Evolutionary conservation across 345 rosid genomes (phyloP), one percentile per base, ranked within the genome.

Genomic region (Tarenaya hassleriana): DNA sequence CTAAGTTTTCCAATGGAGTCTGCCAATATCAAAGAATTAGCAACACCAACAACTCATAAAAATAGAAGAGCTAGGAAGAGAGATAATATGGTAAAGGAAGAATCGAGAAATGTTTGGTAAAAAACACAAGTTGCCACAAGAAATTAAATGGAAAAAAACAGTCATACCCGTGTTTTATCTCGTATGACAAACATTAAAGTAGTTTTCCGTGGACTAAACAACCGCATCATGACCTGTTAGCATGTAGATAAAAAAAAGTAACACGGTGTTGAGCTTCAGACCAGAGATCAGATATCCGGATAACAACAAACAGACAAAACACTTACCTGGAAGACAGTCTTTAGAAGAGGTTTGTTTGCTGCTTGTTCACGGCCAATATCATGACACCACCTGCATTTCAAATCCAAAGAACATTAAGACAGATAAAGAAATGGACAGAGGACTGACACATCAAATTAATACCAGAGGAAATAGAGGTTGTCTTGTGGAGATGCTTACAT

Each of bases 311-410:
- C 1, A 47, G 11, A 73, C 17, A 18, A 10, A 56, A 47, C 35
- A 29, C 24, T 11, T 67, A 92, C 99, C 91, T 92, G 99, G 75
- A 92, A 92, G 21, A 92, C 99, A 55, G 99, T 92, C 78, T 92
- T 92, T 54, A 92, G 58, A 52, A 92, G 95, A 53, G 97, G 99
- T 64, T 92, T 92, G 56, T 92, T 92, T 70, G 99, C 99, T 73
- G 99, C 99, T 86, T 92, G 99, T 73, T 92, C 99, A 15, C 99
- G 95, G 50, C 99, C 99, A 69, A 92, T 92, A 81, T 88, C 99
- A 60, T 92, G 99, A 68, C 99, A 92, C 99, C 99, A 88, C 99
- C 99, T 92, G 70, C 24, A 52, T 40, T 16, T 52, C 60, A 69
- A 43, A 69, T 53, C 41, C 60, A 39, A 51, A 55, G 27, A 40